A percentile compares a stretch with the other conserved stretches of the same genome.
Evolutionary conservation across 257 asterid species (phyloP).

Genomic region (Forsythia viridissima): DNA sequence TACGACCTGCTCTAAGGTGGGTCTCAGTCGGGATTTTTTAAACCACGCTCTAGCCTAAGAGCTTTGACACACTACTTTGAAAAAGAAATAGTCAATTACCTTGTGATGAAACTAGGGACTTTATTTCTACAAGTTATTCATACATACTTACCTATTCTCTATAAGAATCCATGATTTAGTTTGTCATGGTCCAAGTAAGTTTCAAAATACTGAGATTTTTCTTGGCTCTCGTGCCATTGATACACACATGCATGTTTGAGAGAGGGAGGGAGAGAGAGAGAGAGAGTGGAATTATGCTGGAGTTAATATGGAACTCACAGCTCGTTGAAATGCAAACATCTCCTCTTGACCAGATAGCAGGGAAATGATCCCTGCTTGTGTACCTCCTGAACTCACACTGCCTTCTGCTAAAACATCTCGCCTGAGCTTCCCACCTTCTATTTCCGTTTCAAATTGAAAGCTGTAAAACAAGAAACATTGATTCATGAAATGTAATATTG

Average conservation of each 20-base stretch:
- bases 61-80: neutral
- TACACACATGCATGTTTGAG: neutral
- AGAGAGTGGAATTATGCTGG: neutral
- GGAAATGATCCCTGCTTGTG: constrained; percentile 71
- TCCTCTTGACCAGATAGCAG: constrained; percentile 89
- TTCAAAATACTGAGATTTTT: neutral
- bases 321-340: constrained; percentile 91
- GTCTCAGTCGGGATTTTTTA: too few relatives aligned
- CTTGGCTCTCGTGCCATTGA: constrained; percentile 1
- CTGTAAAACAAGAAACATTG: constrained; percentile 45
- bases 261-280: neutral
- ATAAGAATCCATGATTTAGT: neutral
- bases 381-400: constrained; percentile 65
- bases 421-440: constrained; percentile 75
- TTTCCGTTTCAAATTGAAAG: constrained; percentile 93
- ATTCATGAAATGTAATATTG: neutral
- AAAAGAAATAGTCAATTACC: neutral
- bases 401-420: constrained; percentile 88
- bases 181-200: neutral
- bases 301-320: constrained; percentile 58
- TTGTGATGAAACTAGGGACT: neutral
- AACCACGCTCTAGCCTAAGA: too few relatives aligned
- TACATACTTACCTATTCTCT: neutral
- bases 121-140: neutral
- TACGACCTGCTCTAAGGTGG: too few relatives aligned